Evolutionary conservation across 441 rosid genomes (phyloP), one percentile per base, ranked within the genome.

Genomic region (Macaranga tanarius): DNA sequence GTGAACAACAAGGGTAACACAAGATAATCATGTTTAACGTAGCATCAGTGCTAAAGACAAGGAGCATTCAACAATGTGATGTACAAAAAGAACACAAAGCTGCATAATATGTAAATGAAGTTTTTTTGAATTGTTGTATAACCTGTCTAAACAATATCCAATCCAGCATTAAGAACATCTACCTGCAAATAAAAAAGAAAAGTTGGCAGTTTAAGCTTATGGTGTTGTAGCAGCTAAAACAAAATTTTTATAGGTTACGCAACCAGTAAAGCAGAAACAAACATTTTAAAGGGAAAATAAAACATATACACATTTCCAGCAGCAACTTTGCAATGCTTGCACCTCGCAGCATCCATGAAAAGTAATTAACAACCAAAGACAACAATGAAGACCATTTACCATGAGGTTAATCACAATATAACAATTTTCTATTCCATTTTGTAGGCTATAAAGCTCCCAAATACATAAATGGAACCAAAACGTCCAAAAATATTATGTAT

Each of bases 131-230:
- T 23, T 52, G 55, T 57, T 67, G 44, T 60, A 70, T 20, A 69
- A 71, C 66, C 50, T 48, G 26, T 61, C 66, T 66, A 69, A 55
- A 56, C 34, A 47, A 55, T 20, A 58, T 48, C 22, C 44, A 63
- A 62, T 23, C 44, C 75, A 68, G 75, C 77, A 56, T 11, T 16
- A 44, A 23, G 52, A 71, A 51, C 44, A 55, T 47, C 31, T 56
- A 74, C 82, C 82, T 76, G 80, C 31, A 70, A 72, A 69, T 15
- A 54, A 73, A 58, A 52, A 0, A 4, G 34, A 55, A 70, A 31
- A 22, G 48, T 2, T 5, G 25, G 54, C 47, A 15, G 52, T 58
- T 45, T 38, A 45, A 44, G 45, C 45, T 11, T 51, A 34, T 7
- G 40, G 48, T 17, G 25, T 26, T 28, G 17, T 11, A 26, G 65